Evolutionary conservation across 192 early-diverging fungal species (phyloP), one percentile per base, ranked within the genome.

Genomic region (Entomortierella parvispora): DNA sequence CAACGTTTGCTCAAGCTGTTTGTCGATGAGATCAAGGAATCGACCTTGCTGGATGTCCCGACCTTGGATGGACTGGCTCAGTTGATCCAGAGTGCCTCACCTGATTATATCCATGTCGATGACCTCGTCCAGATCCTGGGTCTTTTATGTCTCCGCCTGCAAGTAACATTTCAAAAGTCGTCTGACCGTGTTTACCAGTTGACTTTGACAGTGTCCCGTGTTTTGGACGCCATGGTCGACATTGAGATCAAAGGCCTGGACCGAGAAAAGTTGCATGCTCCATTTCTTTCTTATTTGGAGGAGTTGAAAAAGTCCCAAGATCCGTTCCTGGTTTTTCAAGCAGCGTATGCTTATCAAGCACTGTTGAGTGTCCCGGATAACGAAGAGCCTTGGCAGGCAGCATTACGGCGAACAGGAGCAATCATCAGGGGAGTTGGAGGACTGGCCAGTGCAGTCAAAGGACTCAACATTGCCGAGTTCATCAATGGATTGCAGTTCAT

Each of bases 161-260:
- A n/a, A 23, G 20, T 25, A 23, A 50, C 33, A 15, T 49, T 52
- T 34, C 33, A 32, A 15, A 31, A 63, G 11, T 63, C 59, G 12
- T 3, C 14, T 12, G 26, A 49, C 1, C 49, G 52, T 63, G n/a
- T 52, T 11, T 63, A 50, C 34, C 29, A 25, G n/a, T 46, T 63
- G 37, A 28, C 50, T 1, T 26, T 50, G 33, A 22, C 37, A 34
- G 34, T 63, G 2, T 50, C 61, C 15, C 47, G 34, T 14, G 37
- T 63, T 2, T 22, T 63, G 31, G 61, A 63, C 50, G 50, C 49
- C 4, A 52, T 52, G 61, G 61, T 33, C n/a, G 61, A 63, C 50
- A 6, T 47, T 25, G 7, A 52, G 3, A 34, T 63, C 61, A 63
- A 63, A 34, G 61, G 37, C n/a, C 25, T 50, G 49, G 17, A 50